Percentiles rank a stretch among this genome's conserved stretches.
Conservation (phyloP, 2,329 filamentous ascomycete species). For the Ophiostoma sp. region DNA sequence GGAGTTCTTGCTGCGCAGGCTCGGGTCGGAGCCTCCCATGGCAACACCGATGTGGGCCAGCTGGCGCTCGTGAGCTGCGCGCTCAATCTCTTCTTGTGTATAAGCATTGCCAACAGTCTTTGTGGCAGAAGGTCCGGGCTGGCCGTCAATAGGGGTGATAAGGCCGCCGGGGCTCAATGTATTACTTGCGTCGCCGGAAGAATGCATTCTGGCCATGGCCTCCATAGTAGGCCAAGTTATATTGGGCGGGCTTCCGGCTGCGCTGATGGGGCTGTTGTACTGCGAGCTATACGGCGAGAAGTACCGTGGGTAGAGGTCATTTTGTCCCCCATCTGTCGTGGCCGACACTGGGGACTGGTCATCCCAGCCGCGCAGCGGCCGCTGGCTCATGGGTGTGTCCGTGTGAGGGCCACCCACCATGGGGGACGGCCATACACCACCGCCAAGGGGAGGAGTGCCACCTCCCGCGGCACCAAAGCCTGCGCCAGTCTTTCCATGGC, state of each 20-base stretch:
- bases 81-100: slow-evolving; percentile 29
- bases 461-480: slow-evolving; percentile 30
- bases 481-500: slow-evolving; percentile 33
- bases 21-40: slow-evolving; percentile 37
- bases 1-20: slow-evolving; percentile 32
- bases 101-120: not conserved
- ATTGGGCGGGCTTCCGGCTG: slow-evolving; percentile 36
- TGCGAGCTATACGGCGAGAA: slow-evolving; percentile 57
- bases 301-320: slow-evolving; percentile 37
- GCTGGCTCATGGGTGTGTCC: slow-evolving; percentile 52
- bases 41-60: slow-evolving; percentile 39
- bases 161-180: not conserved
- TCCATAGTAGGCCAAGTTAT: slow-evolving; percentile 36
- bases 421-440: slow-evolving; percentile 37
- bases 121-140: too few species aligned
- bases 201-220: slow-evolving; percentile 18
- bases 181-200: too few species aligned
- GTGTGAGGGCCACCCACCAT: slow-evolving; percentile 28
- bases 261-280: slow-evolving; percentile 53
- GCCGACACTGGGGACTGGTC: slow-evolving; percentile 46
- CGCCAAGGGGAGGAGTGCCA: not conserved
- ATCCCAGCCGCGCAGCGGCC: slow-evolving; percentile 49
- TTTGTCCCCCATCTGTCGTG: slow-evolving; percentile 19
- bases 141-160: too few species aligned
- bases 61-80: slow-evolving; percentile 29